Conservation (phyloP, 1,284 basidiomycete genomes). For the Puccinia polysora region DNA sequence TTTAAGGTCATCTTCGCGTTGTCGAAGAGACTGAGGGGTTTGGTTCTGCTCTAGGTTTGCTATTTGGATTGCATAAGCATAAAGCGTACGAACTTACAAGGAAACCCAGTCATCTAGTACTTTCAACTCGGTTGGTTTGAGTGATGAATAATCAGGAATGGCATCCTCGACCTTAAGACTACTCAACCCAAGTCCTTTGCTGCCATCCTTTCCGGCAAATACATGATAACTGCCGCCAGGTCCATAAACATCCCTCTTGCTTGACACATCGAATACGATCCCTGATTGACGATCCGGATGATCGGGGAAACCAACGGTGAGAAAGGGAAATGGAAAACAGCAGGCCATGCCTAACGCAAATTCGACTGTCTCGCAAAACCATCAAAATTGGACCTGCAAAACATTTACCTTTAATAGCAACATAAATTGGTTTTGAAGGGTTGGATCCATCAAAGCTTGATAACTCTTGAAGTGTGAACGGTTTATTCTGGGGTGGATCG, state of each 20-base stretch:
- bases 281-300: constrained; percentile 56
- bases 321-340: constrained; percentile 7
- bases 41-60: constrained; percentile 61
- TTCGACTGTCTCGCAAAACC: neutral
- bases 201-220: constrained; percentile 56
- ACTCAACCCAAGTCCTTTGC: constrained; percentile 60
- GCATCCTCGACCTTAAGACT: constrained; percentile 84
- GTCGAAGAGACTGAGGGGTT: neutral
- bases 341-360: constrained; percentile 21
- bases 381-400: neutral
- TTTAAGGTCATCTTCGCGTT: neutral
- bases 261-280: constrained; percentile 72
- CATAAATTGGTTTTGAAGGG: constrained; percentile 67
- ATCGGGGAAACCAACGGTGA: constrained; percentile 5
- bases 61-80: constrained; percentile 59
- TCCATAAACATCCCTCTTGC: constrained; percentile 76
- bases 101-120: constrained; percentile 84
- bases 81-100: neutral
- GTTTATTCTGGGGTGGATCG: constrained; percentile 71
- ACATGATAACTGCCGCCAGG: constrained; percentile 65
- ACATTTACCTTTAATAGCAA: constrained; percentile 73
- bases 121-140: constrained; percentile 71
- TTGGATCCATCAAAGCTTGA: constrained; percentile 67
- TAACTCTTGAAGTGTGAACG: constrained; percentile 66
- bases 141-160: constrained; percentile 73